Percentiles rank a stretch among this genome's conserved stretches.
Evolutionary conservation across 202 grass and related monocot genomes (phyloP).

Genomic region (Digitaria exilis): DNA sequence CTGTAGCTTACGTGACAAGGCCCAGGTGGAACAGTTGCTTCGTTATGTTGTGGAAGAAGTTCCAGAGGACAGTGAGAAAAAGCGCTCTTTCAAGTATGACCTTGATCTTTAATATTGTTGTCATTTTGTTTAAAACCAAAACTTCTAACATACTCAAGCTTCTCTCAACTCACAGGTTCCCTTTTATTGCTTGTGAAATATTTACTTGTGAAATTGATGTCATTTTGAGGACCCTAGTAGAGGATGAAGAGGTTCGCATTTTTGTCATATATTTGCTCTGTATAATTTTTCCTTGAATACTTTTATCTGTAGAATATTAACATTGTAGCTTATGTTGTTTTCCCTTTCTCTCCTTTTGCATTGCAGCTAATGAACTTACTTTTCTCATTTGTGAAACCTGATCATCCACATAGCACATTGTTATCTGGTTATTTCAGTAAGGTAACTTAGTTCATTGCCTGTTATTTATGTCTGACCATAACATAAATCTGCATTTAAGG

Average conservation of each 20-base stretch:
- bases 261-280: slow-evolving; percentile 17
- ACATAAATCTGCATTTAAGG: slow-evolving; percentile 1
- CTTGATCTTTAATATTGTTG: slow-evolving; percentile 22
- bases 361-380: slow-evolving; percentile 92
- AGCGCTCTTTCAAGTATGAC: slow-evolving; percentile 83
- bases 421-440: slow-evolving; percentile 99
- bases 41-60: slow-evolving; percentile 92
- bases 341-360: slow-evolving; percentile 21
- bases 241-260: slow-evolving; percentile 83
- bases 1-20: slow-evolving; percentile 86
- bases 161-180: slow-evolving; percentile 66
- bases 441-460: slow-evolving; percentile 52
- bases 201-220: slow-evolving; percentile 99
- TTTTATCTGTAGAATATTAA: slow-evolving; percentile 19
- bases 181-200: slow-evolving; percentile 99
- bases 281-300: neutral
- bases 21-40: slow-evolving; percentile 94
- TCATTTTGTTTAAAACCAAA: slow-evolving; percentile 17
- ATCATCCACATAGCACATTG: slow-evolving; percentile 80
- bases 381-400: slow-evolving; percentile 96
- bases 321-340: slow-evolving; percentile 37
- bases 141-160: slow-evolving; percentile 16
- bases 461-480: slow-evolving; percentile 29
- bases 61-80: slow-evolving; percentile 84
- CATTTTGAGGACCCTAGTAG: slow-evolving; percentile 95